Evolutionary conservation across 2,329 filamentous ascomycete genomes (phyloP), one percentile per base, ranked within the genome.

Genomic region (Tolypocladium amazonense): DNA sequence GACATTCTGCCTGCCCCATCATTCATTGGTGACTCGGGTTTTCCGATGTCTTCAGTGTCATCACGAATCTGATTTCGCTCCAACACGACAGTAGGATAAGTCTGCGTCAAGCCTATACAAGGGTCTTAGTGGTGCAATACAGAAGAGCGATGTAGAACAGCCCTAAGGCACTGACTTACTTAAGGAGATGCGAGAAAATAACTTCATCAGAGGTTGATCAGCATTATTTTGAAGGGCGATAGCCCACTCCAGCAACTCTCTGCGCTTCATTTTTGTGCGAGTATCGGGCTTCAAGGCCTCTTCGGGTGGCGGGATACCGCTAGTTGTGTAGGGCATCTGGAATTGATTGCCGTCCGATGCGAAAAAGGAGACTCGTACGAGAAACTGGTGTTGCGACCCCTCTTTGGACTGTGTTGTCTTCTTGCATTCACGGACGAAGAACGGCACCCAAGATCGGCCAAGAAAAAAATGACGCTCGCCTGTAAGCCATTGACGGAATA

Each of bases 1-100:
- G 89, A 92, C 64, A 92, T 87, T 3, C 74, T 73, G 0, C 79
- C 83, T 53, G 89, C 87, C 0, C 89, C 85, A 59, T 88, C 85
- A 54, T 86, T 87, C 84, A 88, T 87, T 0, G 81, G 77, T 9
- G n/a, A n/a, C n/a, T 77, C 11, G 33, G 7, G 64, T 2, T 61
- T 69, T 0, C 69, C 50, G 2, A 82, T 64, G 62, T 82, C 77
- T 0, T 64, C 4, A 5, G 62, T 4, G 9, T 63, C 65, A 39
- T 76, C 70, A 25, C 63, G 65, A 43, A 87, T 82, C 59, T 86
- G 78, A 0, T 71, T 30, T 0, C 66, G 68, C 8, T 79, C 69
- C 1, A 87, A 72, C 0, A 77, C 66, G 0, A 82, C 60, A 0
- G 79, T 77, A 1, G 80, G 75, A 1, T 61, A 69, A 0, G 81